Evolutionary conservation across 169 alveolate species (phyloP).

Genomic region (Cryptosporidium meleagridis): DNA sequence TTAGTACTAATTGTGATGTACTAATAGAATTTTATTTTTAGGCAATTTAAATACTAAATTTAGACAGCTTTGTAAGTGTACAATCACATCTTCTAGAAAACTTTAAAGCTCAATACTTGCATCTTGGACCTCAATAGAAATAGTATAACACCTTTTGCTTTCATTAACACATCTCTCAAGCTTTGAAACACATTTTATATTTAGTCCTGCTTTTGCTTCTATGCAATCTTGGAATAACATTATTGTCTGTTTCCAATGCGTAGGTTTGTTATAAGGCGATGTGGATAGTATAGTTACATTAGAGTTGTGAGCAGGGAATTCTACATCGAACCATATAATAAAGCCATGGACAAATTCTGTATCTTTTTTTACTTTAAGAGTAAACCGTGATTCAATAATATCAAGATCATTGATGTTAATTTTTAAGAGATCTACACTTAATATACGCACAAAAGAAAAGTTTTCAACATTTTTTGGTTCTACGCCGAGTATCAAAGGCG

Average conservation of each 20-base stretch:
- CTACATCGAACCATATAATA: slow-evolving; percentile 74
- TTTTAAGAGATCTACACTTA: slow-evolving; percentile 8
- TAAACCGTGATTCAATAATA: slow-evolving; percentile 2
- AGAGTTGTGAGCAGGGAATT: slow-evolving; percentile 21
- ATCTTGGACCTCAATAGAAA: slow-evolving; percentile 44
- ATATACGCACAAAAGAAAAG: slow-evolving; percentile 13
- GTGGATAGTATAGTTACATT: slow-evolving; percentile 24
- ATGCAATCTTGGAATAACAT: slow-evolving; percentile 4
- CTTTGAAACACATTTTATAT: slow-evolving; percentile 14
- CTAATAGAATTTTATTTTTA: not conserved
- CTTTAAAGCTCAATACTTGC: not conserved
- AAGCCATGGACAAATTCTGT: slow-evolving; percentile 63
- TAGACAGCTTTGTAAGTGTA: not conserved
- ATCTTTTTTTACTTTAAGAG: slow-evolving; percentile 10
- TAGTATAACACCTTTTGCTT: slow-evolving; percentile 22
- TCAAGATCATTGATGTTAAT: slow-evolving; percentile 25
- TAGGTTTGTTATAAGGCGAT: slow-evolving; percentile 66
- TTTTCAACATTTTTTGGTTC: slow-evolving; percentile 32
- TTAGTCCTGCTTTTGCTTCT: slow-evolving; percentile 50
- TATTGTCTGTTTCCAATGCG: slow-evolving; percentile 75
- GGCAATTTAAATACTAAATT: not conserved
- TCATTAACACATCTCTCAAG: slow-evolving; percentile 4
- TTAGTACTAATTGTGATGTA: not conserved
- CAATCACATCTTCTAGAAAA: too few species aligned
- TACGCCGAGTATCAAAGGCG: slow-evolving; percentile 29